Conservation (phyloP, 331 rosid species). For the Telfairia occidentalis region DNA sequence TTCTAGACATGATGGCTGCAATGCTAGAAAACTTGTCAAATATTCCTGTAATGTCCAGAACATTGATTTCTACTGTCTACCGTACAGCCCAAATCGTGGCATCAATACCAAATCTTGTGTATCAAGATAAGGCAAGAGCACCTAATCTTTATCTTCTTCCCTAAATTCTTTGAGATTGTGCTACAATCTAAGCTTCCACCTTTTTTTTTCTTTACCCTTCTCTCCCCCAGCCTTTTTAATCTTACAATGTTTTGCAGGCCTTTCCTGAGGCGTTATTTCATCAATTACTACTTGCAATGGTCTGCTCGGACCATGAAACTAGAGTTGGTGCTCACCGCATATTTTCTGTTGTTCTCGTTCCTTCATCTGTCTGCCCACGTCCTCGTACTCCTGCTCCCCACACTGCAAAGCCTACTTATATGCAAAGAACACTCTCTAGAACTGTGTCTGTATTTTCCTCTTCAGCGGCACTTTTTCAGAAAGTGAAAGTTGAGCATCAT, state of each 20-base stretch:
- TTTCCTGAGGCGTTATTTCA: constrained; percentile 37
- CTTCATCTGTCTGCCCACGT: constrained; percentile 78
- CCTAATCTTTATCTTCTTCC: neutral
- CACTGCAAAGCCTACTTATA: constrained; percentile 31
- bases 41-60: constrained; percentile 41
- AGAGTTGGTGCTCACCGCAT: constrained; percentile 77
- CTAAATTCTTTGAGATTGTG: neutral
- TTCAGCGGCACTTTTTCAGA: constrained; percentile 91
- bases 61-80: constrained; percentile 33
- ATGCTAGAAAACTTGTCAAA: constrained; percentile 31
- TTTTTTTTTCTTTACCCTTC: neutral
- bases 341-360: constrained; percentile 81
- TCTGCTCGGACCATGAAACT: constrained; percentile 85
- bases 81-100: constrained; percentile 36
- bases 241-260: constrained; percentile 18
- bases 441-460: constrained; percentile 80
- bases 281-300: constrained; percentile 60
- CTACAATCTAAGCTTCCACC: neutral
- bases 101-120: constrained; percentile 29
- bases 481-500: constrained; percentile 49
- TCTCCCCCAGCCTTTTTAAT: neutral
- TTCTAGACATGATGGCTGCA: constrained; percentile 36
- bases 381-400: constrained; percentile 26
- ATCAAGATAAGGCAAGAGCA: constrained; percentile 32
- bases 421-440: constrained; percentile 71